phyloP scores from a whole-genome alignment of 2,329 filamentous ascomycete genomes.

The Colletotrichum graminicola region DNA sequence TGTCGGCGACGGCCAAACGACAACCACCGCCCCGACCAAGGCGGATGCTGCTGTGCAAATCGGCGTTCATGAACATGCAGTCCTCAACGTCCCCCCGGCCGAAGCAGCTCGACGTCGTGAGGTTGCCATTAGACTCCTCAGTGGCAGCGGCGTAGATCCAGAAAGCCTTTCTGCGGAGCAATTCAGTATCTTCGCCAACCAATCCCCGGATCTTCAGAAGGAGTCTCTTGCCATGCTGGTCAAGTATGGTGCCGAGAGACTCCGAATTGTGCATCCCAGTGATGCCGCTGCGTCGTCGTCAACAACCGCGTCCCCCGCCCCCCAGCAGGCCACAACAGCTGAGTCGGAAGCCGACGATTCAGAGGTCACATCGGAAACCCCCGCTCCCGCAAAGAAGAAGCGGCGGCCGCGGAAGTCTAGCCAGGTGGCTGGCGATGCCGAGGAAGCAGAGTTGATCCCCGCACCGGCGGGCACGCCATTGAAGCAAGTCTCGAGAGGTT shows the following conservation, averaged over 20 bases:
- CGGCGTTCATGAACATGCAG: slow-evolving; percentile 39
- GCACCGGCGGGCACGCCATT: slow-evolving; percentile 20
- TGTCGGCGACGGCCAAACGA: slow-evolving; percentile 14
- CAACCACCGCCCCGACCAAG: slow-evolving; percentile 26
- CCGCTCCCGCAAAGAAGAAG: slow-evolving; percentile 37
- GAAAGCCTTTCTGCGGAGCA: slow-evolving; percentile 66
- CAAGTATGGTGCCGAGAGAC: slow-evolving; percentile 67
- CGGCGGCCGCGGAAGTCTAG: slow-evolving; percentile 40
- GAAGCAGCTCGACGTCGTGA: slow-evolving; percentile 65
- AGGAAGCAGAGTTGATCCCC: slow-evolving; percentile 20
- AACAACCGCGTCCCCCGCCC: slow-evolving; percentile 45
- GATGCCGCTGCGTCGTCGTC: slow-evolving; percentile 49
- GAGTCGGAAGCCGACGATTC: slow-evolving; percentile 37
- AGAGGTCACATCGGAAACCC: slow-evolving; percentile 17
- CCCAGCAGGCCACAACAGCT: slow-evolving; percentile 38
- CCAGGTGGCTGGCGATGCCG: neutral
- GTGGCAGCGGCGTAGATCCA: slow-evolving; percentile 62
- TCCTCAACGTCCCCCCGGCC: slow-evolving; percentile 52
- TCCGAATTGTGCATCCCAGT: slow-evolving; percentile 68
- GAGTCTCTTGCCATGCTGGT: slow-evolving; percentile 68
- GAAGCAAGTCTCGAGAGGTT: slow-evolving; percentile 47
- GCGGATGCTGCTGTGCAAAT: slow-evolving; percentile 40
- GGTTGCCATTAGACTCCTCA: slow-evolving; percentile 62
- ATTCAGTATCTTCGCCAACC: slow-evolving; percentile 71
- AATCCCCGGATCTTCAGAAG: slow-evolving; percentile 66